These are phyloP conservation scores for Quercus cerris DNA, from an alignment of 306 rosid species.

Conservation along the genomic window DNA sequence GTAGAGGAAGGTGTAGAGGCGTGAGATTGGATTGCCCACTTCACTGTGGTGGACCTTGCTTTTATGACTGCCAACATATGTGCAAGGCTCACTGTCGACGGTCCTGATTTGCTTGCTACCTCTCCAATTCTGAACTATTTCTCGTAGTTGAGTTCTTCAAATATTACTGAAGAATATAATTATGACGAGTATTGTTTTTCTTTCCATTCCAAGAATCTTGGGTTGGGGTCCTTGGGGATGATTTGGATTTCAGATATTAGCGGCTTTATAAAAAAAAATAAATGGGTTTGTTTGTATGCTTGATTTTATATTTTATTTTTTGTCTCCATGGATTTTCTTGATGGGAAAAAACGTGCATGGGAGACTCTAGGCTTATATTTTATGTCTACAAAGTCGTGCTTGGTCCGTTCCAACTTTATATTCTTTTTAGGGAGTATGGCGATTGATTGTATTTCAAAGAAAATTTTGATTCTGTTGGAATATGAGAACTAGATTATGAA, in stretches of 20 bases:
- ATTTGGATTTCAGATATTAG: not conserved
- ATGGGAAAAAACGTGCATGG: not conserved
- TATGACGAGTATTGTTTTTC: not conserved
- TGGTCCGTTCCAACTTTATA: too few species aligned
- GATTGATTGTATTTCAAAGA: too few species aligned
- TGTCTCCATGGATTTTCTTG: not conserved
- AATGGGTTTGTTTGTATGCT: not conserved
- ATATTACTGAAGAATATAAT: not conserved
- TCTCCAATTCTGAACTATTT: not conserved
- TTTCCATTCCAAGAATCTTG: not conserved
- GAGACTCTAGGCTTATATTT: too few species aligned
- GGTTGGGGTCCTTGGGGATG: not conserved
- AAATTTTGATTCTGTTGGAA: too few species aligned
- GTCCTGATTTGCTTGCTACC: not conserved
- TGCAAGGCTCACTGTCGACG: constrained; percentile 81
- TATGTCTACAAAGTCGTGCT: too few species aligned
- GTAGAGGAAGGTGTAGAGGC: constrained; percentile 62
- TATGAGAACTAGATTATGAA: too few species aligned
- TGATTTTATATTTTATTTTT: not conserved
- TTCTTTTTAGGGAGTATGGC: too few species aligned
- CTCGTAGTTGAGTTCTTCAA: not conserved
- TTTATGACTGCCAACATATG: constrained; percentile 74
- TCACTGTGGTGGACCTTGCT: constrained; percentile 88
- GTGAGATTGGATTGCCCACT: constrained; percentile 85
- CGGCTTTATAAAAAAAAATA: too few species aligned